Base-by-base conservation (phyloP, 345 rosid species). In the Dipteronia dyeriana region DNA sequence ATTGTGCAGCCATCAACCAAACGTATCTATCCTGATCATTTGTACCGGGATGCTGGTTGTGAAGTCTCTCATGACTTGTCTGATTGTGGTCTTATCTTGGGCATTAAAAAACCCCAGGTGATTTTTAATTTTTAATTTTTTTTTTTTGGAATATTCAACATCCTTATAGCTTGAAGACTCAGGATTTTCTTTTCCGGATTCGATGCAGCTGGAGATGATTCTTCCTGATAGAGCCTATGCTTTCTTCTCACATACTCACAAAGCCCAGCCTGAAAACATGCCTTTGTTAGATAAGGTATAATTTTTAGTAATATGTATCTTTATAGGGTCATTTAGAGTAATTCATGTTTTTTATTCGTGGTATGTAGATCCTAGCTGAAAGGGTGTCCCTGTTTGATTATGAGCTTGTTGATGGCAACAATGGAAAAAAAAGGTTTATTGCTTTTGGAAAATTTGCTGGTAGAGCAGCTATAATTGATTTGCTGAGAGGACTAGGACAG, bases 371-470 rank as follows among this genome's bases (percentile, higher is more conserved):
- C 34, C 79, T 91, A 60, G 90, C 89, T 2, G 87, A 91, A 81
- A 85, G 89, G 77, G 98, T 76, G 9, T 89, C 98, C 0, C 77
- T 93, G 79, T 95, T 75, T 86, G 98, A 95, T 74, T 93, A 95
- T 74, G 98, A 93, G 90, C 94, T 90, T 20, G 89, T 95, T 3
- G 93, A 86, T 54, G 91, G 89, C 22, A 94, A 90, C 65, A 88
- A 86, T 22, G 97, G 98, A 7, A 19, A 65, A 26, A 82, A 83
- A 75, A 80, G 97, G 81, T 74, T 91, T 59, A 85, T 95, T 67
- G 97, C 99, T 6, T 95, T 95, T 79, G 99, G 97, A 67, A 90
- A 79, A 84, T 95, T 79, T 81, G 99, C 98, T 76, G 97, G 97
- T 63, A 88, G 93, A 93, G 99, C 99, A 38, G 97, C 96, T 53